Conservation (phyloP, 225 moss, liverwort and hornwort species). For the Climacium dendroides region DNA sequence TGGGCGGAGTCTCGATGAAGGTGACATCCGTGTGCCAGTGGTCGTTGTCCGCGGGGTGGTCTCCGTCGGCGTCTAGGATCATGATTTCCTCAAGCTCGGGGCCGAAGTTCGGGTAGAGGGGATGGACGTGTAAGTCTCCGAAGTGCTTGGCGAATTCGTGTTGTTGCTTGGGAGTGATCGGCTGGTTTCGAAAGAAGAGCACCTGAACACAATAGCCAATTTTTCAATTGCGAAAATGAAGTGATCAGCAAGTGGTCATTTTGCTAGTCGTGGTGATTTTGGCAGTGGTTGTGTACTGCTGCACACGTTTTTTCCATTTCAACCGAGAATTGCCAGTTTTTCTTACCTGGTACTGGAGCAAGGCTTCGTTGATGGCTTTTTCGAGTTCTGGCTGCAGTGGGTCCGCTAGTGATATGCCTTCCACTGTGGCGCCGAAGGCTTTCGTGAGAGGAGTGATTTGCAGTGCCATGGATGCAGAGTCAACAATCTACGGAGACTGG, state of each 20-base stretch:
- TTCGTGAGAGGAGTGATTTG: neutral
- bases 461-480: neutral
- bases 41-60: neutral
- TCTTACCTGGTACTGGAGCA: neutral
- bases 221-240: neutral
- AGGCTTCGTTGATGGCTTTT: neutral
- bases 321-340: no score
- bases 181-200: conserved; percentile 20
- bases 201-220: neutral
- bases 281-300: no score
- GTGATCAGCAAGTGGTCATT: no score
- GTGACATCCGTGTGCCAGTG: conserved; percentile 22
- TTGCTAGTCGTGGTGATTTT: neutral
- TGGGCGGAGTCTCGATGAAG: conserved; percentile 11
- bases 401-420: neutral
- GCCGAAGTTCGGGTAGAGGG: conserved; percentile 5
- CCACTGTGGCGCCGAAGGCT: conserved; percentile 1
- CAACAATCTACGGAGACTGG: neutral
- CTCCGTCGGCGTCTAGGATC: neutral
- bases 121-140: conserved; percentile 11
- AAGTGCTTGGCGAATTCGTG: neutral
- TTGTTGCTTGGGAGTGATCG: conserved; percentile 5
- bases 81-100: conserved; percentile 10
- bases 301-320: neutral
- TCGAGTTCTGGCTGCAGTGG: neutral